Evolutionary conservation across 306 rosid species (phyloP).

Genomic region (Mimosa pudica): DNA sequence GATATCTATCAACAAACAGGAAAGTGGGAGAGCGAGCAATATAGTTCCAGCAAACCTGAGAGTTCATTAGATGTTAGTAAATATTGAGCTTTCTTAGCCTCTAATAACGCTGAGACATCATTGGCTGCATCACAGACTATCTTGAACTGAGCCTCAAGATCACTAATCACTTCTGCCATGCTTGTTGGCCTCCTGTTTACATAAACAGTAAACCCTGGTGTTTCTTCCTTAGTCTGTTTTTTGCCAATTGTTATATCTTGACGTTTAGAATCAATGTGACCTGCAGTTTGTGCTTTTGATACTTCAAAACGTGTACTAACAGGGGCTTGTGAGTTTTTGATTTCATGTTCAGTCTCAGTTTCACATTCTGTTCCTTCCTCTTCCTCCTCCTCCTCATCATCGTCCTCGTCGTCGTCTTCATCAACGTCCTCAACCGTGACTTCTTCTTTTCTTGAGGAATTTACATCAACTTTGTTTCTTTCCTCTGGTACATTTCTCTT

Average conservation of each 20-base stretch:
- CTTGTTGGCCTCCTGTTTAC: conserved; percentile 82
- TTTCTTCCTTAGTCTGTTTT: conserved; percentile 62
- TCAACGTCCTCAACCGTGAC: conserved; percentile 70
- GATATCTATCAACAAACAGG: not conserved
- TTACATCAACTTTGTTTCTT: conserved; percentile 44
- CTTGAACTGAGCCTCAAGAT: conserved; percentile 79
- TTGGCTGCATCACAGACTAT: conserved; percentile 72
- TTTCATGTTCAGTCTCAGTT: conserved; percentile 42
- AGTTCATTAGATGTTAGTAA: conserved; percentile 55
- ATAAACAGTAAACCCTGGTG: conserved; percentile 88
- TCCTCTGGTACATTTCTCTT: conserved; percentile 58
- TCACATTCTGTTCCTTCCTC: conserved; percentile 49
- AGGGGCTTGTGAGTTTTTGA: conserved; percentile 38
- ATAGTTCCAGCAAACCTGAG: conserved; percentile 55
- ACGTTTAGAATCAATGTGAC: conserved; percentile 53
- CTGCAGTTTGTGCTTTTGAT: conserved; percentile 58
- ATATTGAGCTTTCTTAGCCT: conserved; percentile 68
- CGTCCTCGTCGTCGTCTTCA: conserved; percentile 40
- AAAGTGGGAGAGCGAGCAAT: not conserved
- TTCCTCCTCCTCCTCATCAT: conserved; percentile 29
- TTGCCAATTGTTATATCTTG: conserved; percentile 50
- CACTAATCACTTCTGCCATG: conserved; percentile 85
- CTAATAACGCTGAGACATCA: conserved; percentile 76
- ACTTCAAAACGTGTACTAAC: conserved; percentile 48
- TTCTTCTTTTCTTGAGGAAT: conserved; percentile 57